Base-by-base conservation (phyloP, 176 grass and related monocot species). In the Leersia perrieri region DNA sequence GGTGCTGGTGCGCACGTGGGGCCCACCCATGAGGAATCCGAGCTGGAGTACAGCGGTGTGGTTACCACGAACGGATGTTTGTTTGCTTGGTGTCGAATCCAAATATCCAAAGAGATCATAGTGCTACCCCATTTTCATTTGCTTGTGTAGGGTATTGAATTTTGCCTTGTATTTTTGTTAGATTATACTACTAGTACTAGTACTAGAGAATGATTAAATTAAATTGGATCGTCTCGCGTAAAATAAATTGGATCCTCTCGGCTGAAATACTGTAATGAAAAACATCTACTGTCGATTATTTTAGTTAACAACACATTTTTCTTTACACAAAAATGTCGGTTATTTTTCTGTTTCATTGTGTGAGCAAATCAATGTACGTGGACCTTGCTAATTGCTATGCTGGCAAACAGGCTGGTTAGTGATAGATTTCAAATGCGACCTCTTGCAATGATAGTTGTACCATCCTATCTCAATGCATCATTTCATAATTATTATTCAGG, bases 41-140 rank as follows among this genome's bases (percentile, higher is more conserved):
- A 89, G 82, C 82, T 81, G 71, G 77, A 76, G 29, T 60, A 74
- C 75, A 53, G 63, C 68, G 11, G 26, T 27, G 38, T 20, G 74
- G 25, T 36, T 9, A 30, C n/a, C 63, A 67, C 33, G 61, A 55
- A 22, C 30, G 10, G 58, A 27, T 38, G 44, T 38, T 34, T 49
- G 22, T 0, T 33, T 60, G 3, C 0, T 71, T 18, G 7, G 16
- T 9, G 38, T 9, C 11, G 7, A 14, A 26, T 10, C n/a, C 40
- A 49, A 51, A 22, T 20, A 22, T 5, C 20, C 45, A 3, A 47
- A n/a, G n/a, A n/a, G n/a, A 68, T 67, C 32, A 15, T 38, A 53
- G 9, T 16, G 69, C 25, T 10, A 7, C 25, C 2, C 13, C 26
- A 68, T 33, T 13, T 22, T n/a, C n/a, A n/a, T n/a, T n/a, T n/a